Percentiles rank a stretch among this genome's conserved stretches.
These are phyloP conservation scores for Globisporangium sylvaticum DNA, from an alignment of 352 stramenopile species.

Conservation along the genomic window DNA sequence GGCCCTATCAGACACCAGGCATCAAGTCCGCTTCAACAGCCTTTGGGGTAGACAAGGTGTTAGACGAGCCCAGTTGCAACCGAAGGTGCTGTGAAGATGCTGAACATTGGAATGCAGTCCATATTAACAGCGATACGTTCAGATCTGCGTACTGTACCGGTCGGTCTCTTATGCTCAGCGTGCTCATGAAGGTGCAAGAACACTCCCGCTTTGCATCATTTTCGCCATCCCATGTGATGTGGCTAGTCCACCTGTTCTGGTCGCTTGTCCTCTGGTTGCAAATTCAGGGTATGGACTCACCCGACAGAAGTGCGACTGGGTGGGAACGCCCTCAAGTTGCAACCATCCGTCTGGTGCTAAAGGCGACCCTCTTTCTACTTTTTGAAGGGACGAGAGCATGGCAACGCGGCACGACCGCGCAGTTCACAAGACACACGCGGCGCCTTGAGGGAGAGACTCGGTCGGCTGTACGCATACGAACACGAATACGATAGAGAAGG, in stretches of 20 bases:
- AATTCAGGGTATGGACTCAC: neutral
- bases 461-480: too few species aligned
- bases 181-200: neutral
- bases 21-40: too few species aligned
- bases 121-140: neutral
- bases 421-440: constrained; percentile 1
- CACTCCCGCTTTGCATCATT: too few species aligned
- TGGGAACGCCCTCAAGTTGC: neutral
- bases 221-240: neutral
- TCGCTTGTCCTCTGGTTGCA: neutral
- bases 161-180: neutral
- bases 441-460: neutral
- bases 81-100: neutral
- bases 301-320: neutral
- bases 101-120: neutral
- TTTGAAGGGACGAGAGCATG: neutral
- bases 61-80: neutral
- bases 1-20: too few species aligned
- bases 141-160: neutral
- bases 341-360: neutral
- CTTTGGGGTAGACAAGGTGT: neutral
- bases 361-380: neutral
- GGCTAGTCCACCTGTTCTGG: neutral
- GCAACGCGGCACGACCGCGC: neutral
- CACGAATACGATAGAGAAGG: neutral